A percentile compares a stretch with the other conserved stretches of the same genome.
Evolutionary conservation across 352 stramenopile species (phyloP).

Genomic region (Peronosclerospora sorghi): DNA sequence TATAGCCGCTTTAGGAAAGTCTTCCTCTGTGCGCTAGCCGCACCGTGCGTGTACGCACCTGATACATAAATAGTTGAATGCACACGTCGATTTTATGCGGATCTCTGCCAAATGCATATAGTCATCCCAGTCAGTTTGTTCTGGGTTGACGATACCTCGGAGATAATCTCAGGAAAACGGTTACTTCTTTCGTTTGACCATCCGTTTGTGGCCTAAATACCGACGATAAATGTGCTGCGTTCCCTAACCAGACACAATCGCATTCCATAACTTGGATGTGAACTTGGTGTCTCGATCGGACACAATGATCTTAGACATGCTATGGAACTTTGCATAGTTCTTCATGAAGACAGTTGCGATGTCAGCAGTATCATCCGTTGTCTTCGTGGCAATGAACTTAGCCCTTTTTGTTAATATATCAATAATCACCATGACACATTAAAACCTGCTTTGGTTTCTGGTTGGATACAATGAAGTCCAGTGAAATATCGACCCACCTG

Average conservation of each 20-base stretch:
- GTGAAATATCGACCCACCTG: constrained; percentile 5
- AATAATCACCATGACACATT: neutral
- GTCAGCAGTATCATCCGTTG: neutral
- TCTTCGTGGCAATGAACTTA: neutral
- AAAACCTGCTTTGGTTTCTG: neutral
- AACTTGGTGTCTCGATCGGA: constrained; percentile 1
- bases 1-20: too few species aligned
- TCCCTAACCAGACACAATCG: neutral
- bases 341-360: neutral
- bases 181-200: neutral
- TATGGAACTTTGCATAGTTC: constrained; percentile 1
- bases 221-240: neutral
- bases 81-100: too few species aligned
- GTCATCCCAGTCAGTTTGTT: neutral
- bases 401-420: neutral
- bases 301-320: neutral
- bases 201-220: neutral
- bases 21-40: too few species aligned
- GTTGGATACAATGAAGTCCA: constrained; percentile 2
- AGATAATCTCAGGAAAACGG: neutral
- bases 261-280: constrained; percentile 1
- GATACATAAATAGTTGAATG: too few species aligned
- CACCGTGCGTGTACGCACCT: too few species aligned
- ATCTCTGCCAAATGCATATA: neutral
- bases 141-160: neutral